Conservation (phyloP, 345 rosid genomes). For the Lumnitzera racemosa region DNA sequence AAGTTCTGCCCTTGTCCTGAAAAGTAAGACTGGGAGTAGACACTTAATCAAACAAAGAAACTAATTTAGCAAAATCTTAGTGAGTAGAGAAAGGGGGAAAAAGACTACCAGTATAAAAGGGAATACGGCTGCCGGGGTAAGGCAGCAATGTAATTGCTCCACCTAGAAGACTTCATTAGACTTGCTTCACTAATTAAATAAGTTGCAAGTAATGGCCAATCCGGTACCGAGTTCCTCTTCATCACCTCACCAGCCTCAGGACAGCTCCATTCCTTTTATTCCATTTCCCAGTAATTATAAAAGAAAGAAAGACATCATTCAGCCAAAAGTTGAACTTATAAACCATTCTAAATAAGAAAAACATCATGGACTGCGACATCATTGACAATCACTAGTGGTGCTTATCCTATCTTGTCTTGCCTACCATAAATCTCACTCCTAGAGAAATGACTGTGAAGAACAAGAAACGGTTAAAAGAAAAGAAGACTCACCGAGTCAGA, state of each 20-base stretch:
- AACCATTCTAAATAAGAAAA: too few species aligned
- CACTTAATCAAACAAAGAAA: conserved; percentile 19
- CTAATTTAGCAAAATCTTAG: too few species aligned
- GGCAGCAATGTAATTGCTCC: conserved; percentile 85
- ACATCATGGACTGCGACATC: too few species aligned
- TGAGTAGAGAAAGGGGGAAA: background rate
- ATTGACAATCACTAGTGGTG: too few species aligned
- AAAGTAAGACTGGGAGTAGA: conserved; percentile 50
- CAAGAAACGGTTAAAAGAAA: background rate
- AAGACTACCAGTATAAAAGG: conserved; percentile 67
- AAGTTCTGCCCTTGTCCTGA: conserved; percentile 91
- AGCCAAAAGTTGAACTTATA: too few species aligned
- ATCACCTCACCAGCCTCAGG: conserved; percentile 65
- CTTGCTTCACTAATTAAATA: conserved; percentile 93
- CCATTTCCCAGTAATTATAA: background rate
- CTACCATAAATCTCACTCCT: too few species aligned
- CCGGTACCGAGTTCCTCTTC: conserved; percentile 71
- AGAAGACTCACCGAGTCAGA: conserved; percentile 60
- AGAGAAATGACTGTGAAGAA: too few species aligned
- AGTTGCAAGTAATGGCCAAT: conserved; percentile 90
- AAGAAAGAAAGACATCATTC: too few species aligned
- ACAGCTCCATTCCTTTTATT: conserved; percentile 63
- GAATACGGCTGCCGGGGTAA: conserved; percentile 91
- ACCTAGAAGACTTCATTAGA: conserved; percentile 58
- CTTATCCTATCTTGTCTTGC: too few species aligned